These are phyloP conservation scores for Talaromyces sp. DNA, from an alignment of 2,329 filamentous ascomycete species.

Conservation along the genomic window DNA sequence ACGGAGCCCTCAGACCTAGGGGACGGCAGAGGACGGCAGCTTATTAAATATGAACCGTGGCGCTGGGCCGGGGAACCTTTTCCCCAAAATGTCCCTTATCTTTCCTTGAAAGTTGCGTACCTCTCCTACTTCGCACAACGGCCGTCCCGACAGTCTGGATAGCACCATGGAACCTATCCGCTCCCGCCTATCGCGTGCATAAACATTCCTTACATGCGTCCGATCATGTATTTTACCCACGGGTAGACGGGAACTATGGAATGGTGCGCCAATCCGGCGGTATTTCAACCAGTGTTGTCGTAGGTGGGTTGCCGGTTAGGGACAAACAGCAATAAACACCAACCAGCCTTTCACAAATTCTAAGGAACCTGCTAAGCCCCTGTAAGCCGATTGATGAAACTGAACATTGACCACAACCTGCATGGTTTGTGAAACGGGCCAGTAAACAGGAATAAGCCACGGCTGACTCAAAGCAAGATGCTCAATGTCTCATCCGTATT, in stretches of 20 bases:
- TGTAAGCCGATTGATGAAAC: not conserved
- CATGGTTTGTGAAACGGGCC: not conserved
- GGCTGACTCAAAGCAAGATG: not conserved
- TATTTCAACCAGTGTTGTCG: not conserved
- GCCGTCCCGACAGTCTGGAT: constrained; percentile 21
- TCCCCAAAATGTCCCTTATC: not conserved
- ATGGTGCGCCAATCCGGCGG: constrained; percentile 20
- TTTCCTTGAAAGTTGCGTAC: not conserved
- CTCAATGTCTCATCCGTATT: not conserved
- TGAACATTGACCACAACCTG: not conserved
- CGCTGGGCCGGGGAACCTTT: constrained; percentile 19
- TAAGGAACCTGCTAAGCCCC: not conserved
- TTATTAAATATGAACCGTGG: constrained; percentile 18
- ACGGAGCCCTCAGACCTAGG: not conserved
- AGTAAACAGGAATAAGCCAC: not conserved
- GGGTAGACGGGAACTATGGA: constrained; percentile 20
- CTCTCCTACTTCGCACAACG: constrained; percentile 12
- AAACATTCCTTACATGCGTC: constrained; percentile 19
- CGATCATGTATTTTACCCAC: constrained; percentile 14
- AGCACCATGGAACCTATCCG: constrained; percentile 17
- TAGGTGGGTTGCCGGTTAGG: not conserved
- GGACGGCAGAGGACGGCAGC: constrained; percentile 13
- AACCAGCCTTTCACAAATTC: not conserved
- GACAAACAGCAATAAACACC: not conserved
- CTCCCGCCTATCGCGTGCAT: constrained; percentile 20